Evolutionary conservation across 176 grass and related monocot genomes (phyloP).

Genomic region (Lolium perenne): DNA sequence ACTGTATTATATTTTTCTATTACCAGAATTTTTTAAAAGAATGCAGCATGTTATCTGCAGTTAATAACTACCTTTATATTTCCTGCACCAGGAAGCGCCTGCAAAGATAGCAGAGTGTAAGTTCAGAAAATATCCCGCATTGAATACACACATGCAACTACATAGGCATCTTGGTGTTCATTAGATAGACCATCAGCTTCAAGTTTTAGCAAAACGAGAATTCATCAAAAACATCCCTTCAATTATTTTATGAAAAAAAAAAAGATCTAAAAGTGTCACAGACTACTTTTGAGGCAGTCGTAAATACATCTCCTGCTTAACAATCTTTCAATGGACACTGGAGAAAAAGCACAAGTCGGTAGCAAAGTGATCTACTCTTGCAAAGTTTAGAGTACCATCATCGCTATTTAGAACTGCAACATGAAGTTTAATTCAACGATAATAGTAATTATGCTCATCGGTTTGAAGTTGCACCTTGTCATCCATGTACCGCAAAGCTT

Average conservation of each 20-base stretch:
- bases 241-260: constrained; percentile 6
- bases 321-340: constrained; percentile 3
- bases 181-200: constrained; percentile 1
- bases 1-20: not conserved
- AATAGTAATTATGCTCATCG: constrained; percentile 20
- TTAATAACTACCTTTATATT: constrained; percentile 68
- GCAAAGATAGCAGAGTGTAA: constrained; percentile 27
- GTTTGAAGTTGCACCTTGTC: constrained; percentile 58
- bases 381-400: constrained; percentile 28
- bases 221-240: constrained; percentile 1
- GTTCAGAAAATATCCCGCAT: not conserved
- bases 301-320: constrained; percentile 11
- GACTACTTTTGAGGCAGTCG: not conserved
- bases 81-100: constrained; percentile 63
- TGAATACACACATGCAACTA: constrained; percentile 30
- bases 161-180: constrained; percentile 22
- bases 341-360: constrained; percentile 14
- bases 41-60: not conserved
- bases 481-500: constrained; percentile 85
- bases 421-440: not conserved
- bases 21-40: not conserved
- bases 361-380: constrained; percentile 26
- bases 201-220: constrained; percentile 19
- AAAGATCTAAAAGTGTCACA: constrained; percentile 1
- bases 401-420: not conserved